Evolutionary conservation across 495 filamentous ascomycete genomes (phyloP), one percentile per base, ranked within the genome.

Genomic region (Neurospora sp.): DNA sequence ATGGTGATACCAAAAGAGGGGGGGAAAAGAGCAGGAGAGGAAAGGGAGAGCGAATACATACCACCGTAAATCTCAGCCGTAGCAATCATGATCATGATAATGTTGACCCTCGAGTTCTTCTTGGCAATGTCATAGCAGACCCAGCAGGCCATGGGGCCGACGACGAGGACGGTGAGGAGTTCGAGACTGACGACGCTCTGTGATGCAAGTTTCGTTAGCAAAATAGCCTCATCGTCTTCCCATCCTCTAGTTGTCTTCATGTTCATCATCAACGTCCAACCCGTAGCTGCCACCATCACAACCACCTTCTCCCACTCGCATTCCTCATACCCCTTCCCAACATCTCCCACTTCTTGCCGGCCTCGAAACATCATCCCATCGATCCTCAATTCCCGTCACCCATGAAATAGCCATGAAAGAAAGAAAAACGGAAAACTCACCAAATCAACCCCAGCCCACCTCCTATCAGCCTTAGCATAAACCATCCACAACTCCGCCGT

Each of bases 21-120:
- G 16, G 37, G 0, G 7, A 14, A 42, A 20, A 18, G n/a, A 20
- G 5, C n/a, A 54, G 4, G 4, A 69, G 69, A 72, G n/a, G 38
- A 44, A 54, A 4, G 4, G 18, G 35, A 59, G 7, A 2, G 2
- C 1, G 14, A 9, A 73, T 38, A 69, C 86, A 70, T 76, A 86
- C 92, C 94, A 44, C 95, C 95, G 83, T 98, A 98, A 14, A 98
- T 79, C 85, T 98, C 95, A n/a, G 89, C 94, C 8, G 92, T 95
- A n/a, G 94, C 94, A 70, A 97, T 81, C 35, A 93, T 86, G 38
- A 88, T 86, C 80, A 93, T 90, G 77, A 89, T 85, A 74, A 95
- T 88, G 86, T 89, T 91, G 70, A 89, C 82, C 71, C 86, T 85
- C n/a, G 84, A 86, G 77, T 89, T 88, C 76, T 84, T 86, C 79